Evolutionary conservation across 23 red algal genomes (phyloP).

Genomic region (Pyropia yezoensis): DNA sequence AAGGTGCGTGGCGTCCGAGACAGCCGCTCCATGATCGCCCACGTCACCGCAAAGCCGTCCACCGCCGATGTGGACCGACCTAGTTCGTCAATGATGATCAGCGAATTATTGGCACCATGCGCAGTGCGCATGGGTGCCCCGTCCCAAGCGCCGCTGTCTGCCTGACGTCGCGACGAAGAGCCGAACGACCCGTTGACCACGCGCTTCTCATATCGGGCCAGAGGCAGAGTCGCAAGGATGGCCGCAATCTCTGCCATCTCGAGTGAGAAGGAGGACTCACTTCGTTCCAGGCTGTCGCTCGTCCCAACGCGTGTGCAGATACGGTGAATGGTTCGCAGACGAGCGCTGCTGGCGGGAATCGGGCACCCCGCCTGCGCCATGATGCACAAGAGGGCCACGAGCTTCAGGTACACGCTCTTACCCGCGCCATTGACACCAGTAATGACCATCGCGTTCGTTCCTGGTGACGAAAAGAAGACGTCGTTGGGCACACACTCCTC

Average conservation of each 20-base stretch:
- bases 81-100: constrained; percentile 81
- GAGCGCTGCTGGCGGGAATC: constrained; percentile 67
- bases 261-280: constrained; percentile 57
- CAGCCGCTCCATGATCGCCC: constrained; percentile 58
- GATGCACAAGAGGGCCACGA: constrained; percentile 54
- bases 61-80: constrained; percentile 66
- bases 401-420: constrained; percentile 64
- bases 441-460: constrained; percentile 57
- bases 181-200: too few species aligned
- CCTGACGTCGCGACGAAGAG: too few species aligned
- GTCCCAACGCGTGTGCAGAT: constrained; percentile 39
- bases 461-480: constrained; percentile 31
- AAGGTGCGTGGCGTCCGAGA: constrained; percentile 25
- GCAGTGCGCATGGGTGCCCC: background rate
- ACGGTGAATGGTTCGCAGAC: constrained; percentile 35
- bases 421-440: constrained; percentile 72
- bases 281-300: constrained; percentile 31
- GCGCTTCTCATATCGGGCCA: background rate
- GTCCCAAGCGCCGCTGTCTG: too few species aligned
- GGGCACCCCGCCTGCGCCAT: constrained; percentile 82
- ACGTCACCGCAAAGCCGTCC: constrained; percentile 77
- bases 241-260: constrained; percentile 76
- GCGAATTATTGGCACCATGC: constrained; percentile 12
- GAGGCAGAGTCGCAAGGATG: constrained; percentile 30
- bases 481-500: constrained; percentile 54